These are phyloP conservation scores for Ceratobasidium sp. DNA, from an alignment of 1,284 basidiomycete species.

Conservation along the genomic window DNA sequence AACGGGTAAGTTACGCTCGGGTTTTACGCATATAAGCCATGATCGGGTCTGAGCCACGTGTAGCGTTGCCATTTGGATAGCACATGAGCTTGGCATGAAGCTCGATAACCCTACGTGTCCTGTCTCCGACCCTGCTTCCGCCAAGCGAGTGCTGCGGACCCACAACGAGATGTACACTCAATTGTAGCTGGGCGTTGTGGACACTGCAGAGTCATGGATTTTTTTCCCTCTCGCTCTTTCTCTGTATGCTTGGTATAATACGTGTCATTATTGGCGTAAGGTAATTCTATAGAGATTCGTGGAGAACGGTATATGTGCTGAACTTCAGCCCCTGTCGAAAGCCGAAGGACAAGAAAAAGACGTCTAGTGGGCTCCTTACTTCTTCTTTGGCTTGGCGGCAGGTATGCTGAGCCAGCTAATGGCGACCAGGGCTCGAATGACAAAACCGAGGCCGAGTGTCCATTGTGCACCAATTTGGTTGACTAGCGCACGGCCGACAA, in stretches of 20 bases:
- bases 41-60: background rate
- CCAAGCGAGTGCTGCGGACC: background rate
- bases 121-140: background rate
- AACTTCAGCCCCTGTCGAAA: background rate
- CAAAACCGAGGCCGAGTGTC: conserved; percentile 74
- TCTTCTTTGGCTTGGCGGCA: conserved; percentile 56
- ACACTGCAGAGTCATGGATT: too few relatives aligned
- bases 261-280: conserved; percentile 7
- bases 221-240: too few relatives aligned
- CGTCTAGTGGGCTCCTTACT: background rate
- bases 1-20: conserved; percentile 26
- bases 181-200: conserved; percentile 14
- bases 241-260: background rate
- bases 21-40: background rate
- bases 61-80: conserved; percentile 42
- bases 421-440: conserved; percentile 70
- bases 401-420: conserved; percentile 77
- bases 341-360: background rate
- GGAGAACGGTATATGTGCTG: background rate
- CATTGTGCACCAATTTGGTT: conserved; percentile 69
- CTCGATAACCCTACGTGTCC: conserved; percentile 37
- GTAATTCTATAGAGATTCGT: conserved; percentile 21
- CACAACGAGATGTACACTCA: conserved; percentile 21
- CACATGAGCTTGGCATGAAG: conserved; percentile 36
- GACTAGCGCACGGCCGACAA: conserved; percentile 73